A percentile compares a stretch with the other conserved stretches of the same genome.
Evolutionary conservation across 305 asterid species (phyloP).

Genomic region (Solanum hybrid): DNA sequence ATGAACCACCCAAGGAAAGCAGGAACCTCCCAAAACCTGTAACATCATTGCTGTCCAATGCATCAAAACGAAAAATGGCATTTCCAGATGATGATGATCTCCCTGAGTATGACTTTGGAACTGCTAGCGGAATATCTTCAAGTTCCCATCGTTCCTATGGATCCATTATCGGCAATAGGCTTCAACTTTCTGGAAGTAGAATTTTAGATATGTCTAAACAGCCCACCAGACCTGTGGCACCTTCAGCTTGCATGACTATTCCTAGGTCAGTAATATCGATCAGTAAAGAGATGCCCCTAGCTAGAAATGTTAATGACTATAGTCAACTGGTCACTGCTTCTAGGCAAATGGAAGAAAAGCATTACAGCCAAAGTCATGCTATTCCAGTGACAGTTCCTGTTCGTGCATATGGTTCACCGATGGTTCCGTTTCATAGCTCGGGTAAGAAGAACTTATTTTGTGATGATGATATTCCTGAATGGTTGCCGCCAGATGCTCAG

Average conservation of each 20-base stretch:
- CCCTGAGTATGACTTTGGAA: slow-evolving; percentile 24
- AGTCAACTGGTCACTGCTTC: background rate
- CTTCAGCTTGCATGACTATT: background rate
- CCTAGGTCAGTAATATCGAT: background rate
- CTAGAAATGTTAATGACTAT: background rate
- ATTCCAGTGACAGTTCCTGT: background rate
- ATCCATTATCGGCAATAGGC: background rate
- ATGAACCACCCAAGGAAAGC: slow-evolving; percentile 3
- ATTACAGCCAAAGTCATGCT: background rate
- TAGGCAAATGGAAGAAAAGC: background rate
- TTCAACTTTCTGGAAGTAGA: background rate
- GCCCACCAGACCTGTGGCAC: background rate
- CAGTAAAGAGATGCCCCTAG: background rate
- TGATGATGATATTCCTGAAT: slow-evolving; percentile 29
- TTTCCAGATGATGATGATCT: slow-evolving; percentile 2
- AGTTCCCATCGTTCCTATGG: background rate
- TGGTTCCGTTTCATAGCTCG: background rate
- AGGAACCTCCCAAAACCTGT: background rate
- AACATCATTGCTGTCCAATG: background rate
- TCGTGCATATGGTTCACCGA: background rate
- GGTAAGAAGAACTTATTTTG: slow-evolving; percentile 2
- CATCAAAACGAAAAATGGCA: background rate
- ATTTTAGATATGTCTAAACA: background rate
- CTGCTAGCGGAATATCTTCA: slow-evolving; percentile 3
- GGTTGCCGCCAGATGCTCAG: slow-evolving; percentile 17